These are phyloP conservation scores for Fusarium sp. DNA, from an alignment of 2,329 filamentous ascomycete species.

Conservation along the genomic window DNA sequence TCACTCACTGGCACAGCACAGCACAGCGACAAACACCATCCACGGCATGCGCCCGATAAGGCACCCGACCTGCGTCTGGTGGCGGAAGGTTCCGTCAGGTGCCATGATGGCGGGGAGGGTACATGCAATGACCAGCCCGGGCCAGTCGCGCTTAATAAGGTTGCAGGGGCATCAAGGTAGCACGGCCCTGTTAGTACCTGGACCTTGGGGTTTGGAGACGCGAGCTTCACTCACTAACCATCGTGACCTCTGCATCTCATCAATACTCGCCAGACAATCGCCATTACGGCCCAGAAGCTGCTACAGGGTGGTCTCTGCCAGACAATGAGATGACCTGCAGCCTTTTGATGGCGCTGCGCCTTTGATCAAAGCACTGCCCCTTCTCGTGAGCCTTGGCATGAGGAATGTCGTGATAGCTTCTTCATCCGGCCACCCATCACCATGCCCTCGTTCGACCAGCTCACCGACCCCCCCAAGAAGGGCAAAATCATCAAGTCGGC, in stretches of 20 bases:
- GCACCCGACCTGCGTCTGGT: slow-evolving; percentile 4
- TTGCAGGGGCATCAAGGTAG: slow-evolving; percentile 1
- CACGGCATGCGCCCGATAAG: slow-evolving; percentile 35
- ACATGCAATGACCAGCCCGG: neutral
- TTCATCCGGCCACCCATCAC: slow-evolving; percentile 42
- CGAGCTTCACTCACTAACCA: slow-evolving; percentile 23
- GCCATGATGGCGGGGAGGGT: slow-evolving; percentile 30
- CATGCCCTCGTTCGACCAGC: slow-evolving; percentile 64
- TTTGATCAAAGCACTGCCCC: slow-evolving; percentile 5
- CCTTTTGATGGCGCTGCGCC: slow-evolving; percentile 30
- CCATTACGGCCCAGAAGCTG: neutral
- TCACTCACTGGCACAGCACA: slow-evolving; percentile 1
- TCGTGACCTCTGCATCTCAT: neutral
- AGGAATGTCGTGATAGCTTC: slow-evolving; percentile 37
- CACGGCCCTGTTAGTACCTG: neutral
- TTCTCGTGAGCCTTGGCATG: slow-evolving; percentile 36
- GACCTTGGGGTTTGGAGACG: slow-evolving; percentile 7
- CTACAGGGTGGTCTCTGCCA: neutral
- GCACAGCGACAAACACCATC: neutral
- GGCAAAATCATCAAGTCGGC: slow-evolving; percentile 73
- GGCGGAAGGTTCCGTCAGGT: slow-evolving; percentile 32
- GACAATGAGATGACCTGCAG: slow-evolving; percentile 32
- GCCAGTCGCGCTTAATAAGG: slow-evolving; percentile 16
- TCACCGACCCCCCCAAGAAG: slow-evolving; percentile 62
- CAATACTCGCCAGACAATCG: neutral